Evolutionary conservation across 768 basidiomycete genomes (phyloP), one percentile per base, ranked within the genome.

Genomic region (Termitomyces sp.): DNA sequence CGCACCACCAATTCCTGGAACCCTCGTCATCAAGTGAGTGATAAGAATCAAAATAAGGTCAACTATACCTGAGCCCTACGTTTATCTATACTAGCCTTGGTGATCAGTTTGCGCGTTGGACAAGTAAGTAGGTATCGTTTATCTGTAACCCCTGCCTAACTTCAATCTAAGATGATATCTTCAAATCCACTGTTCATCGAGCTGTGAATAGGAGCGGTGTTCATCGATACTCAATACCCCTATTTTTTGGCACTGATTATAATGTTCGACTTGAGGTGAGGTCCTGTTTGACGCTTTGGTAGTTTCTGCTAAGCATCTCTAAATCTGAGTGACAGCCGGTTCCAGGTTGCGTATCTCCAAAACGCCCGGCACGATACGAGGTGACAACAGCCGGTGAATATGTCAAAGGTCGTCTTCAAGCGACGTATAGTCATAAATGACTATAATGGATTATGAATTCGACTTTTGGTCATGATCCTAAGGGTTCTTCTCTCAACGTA

Each of bases 221-320:
- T 34, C 76, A 79, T 20, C 82, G 95, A 31, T 95, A 91, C 72
- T 93, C 92, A 0, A 91, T 95, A 25, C 94, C 95, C 0, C 77
- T 95, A 32, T 96, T 97, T 76, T 94, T 95, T 64, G 94, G 95
- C 2, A 89, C 87, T 12, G 92, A 96, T 70, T 94, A 94, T 69
- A 83, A 95, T 63, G 91, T 94, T 5, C 77, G 75, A 57, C 79
- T 96, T 2, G 87, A 92, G 82, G 92, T 92, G 60, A 8, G 81
- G 65, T 43, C 51, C 57, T 45, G 40, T 12, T 9, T 50, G 25
- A 38, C 6, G 11, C 5, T 42, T 5, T 36, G 10, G 9, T 52
- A n/a, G 38, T 25, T 29, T 5, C 10, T n/a, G 11, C n/a, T 32
- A n/a, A 14, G 34, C 31, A 20, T 31, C 14, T 34, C n/a, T 57